A percentile compares a stretch with the other conserved stretches of the same genome.
phyloP scores from a whole-genome alignment of 441 rosid genomes.

The Flueggea neowawraea region DNA sequence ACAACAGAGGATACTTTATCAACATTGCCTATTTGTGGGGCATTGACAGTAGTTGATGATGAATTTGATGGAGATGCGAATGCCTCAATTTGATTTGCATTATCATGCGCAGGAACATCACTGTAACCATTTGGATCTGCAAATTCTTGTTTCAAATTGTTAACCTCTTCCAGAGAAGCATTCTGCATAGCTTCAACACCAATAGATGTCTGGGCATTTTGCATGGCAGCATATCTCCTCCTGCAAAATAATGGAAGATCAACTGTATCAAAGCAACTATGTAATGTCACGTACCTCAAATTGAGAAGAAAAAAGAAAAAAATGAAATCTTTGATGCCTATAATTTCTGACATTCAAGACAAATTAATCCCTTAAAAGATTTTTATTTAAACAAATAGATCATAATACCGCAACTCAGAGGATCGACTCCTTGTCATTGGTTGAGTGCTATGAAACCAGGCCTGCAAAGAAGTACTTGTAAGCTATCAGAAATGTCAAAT shows the following conservation, averaged over 20 bases:
- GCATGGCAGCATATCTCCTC: conserved; percentile 72
- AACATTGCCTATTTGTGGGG: conserved; percentile 28
- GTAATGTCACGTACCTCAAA: no score
- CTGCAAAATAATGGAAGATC: conserved; percentile 22
- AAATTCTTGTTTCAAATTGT: conserved; percentile 38
- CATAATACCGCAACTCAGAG: conserved; percentile 57
- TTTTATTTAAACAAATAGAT: background rate
- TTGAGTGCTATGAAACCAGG: conserved; percentile 73
- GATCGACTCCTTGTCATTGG: conserved; percentile 81
- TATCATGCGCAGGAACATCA: conserved; percentile 31
- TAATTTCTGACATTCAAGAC: no score
- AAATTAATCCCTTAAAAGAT: background rate
- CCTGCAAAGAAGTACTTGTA: conserved; percentile 42
- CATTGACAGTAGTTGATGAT: conserved; percentile 43
- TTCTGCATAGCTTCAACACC: conserved; percentile 35
- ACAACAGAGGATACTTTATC: conserved; percentile 65
- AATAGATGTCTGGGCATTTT: conserved; percentile 35
- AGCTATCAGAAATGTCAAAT: conserved; percentile 14
- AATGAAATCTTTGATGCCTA: no score
- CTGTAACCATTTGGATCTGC: conserved; percentile 28
- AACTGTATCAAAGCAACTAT: no score
- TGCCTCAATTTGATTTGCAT: conserved; percentile 32
- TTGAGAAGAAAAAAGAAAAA: no score
- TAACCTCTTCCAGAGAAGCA: conserved; percentile 23
- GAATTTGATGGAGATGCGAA: conserved; percentile 54